These are phyloP conservation scores for Apiotrichum domesticum DNA, from an alignment of 1,284 basidiomycete genomes.

Conservation along the genomic window DNA sequence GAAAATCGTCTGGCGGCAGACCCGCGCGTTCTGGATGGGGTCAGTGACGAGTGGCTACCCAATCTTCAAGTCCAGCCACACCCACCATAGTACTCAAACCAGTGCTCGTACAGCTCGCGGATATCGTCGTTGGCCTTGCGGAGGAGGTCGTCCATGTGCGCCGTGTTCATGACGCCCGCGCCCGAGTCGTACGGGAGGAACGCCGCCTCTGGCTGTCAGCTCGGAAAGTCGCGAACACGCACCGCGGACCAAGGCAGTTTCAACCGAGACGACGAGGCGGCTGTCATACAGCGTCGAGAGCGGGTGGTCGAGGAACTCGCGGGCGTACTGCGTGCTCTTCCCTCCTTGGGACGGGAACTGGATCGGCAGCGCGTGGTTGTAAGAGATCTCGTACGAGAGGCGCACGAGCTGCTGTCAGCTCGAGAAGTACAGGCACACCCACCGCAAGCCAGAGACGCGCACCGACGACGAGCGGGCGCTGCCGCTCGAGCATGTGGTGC, in stretches of 20 bases:
- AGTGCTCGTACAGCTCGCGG: slow-evolving; percentile 4
- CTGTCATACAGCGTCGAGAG: slow-evolving; percentile 19
- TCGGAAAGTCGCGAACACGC: neutral
- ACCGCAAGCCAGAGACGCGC: slow-evolving; percentile 24
- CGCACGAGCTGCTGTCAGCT: neutral
- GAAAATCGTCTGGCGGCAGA: slow-evolving; percentile 17
- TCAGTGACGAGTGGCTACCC: slow-evolving; percentile 19
- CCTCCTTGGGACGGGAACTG: slow-evolving; percentile 8
- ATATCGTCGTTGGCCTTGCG: slow-evolving; percentile 3
- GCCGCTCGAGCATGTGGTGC: neutral
- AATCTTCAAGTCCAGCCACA: neutral
- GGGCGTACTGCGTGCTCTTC: slow-evolving; percentile 13
- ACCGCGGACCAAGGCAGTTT: slow-evolving; percentile 13
- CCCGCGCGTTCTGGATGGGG: slow-evolving; percentile 2
- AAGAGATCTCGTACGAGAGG: slow-evolving; percentile 18
- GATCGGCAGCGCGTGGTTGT: slow-evolving; percentile 20
- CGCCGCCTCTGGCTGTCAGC: neutral
- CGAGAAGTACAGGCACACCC: neutral
- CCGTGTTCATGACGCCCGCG: neutral
- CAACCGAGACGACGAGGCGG: slow-evolving; percentile 22
- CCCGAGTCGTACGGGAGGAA: neutral
- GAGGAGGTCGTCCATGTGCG: slow-evolving; percentile 2
- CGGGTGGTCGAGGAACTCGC: slow-evolving; percentile 25
- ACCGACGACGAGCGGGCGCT: slow-evolving; percentile 13
- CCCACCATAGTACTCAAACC: slow-evolving; percentile 10